These are phyloP conservation scores for Madurella fahalii DNA, from an alignment of 2,329 filamentous ascomycete genomes.

Conservation along the genomic window DNA sequence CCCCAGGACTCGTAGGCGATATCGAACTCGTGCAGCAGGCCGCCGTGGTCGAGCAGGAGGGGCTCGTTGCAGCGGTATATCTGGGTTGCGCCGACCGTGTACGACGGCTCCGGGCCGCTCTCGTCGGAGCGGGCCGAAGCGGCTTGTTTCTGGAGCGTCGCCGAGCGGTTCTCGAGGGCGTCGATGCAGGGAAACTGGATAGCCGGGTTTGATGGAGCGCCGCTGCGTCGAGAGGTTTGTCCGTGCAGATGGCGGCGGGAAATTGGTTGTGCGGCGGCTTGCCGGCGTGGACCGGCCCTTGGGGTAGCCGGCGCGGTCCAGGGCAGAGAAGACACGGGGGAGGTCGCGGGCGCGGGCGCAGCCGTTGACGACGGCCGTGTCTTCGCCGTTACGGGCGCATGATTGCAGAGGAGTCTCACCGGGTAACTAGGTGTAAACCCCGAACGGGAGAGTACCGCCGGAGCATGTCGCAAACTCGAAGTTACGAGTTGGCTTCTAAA, in stretches of 20 bases:
- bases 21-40: constrained; percentile 81
- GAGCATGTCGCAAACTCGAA: constrained; percentile 16
- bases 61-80: constrained; percentile 70
- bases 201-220: constrained; percentile 68
- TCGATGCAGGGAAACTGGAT: constrained; percentile 90
- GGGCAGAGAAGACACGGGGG: background rate
- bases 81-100: constrained; percentile 83
- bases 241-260: constrained; percentile 20
- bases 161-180: constrained; percentile 73
- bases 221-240: constrained; percentile 22
- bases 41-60: constrained; percentile 89
- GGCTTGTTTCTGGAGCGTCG: constrained; percentile 55
- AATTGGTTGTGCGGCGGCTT: background rate
- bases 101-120: constrained; percentile 86
- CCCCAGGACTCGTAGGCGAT: constrained; percentile 96
- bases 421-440: background rate
- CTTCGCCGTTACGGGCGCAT: constrained; percentile 8
- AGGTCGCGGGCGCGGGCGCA: background rate
- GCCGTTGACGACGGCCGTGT: background rate
- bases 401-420: constrained; percentile 2
- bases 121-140: constrained; percentile 48
- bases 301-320: background rate
- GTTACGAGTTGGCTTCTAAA: constrained; percentile 7
- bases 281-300: background rate
- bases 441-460: constrained; percentile 4